These are phyloP conservation scores for Mytilinidion resinicola DNA, from an alignment of 495 filamentous ascomycete genomes.

Conservation along the genomic window DNA sequence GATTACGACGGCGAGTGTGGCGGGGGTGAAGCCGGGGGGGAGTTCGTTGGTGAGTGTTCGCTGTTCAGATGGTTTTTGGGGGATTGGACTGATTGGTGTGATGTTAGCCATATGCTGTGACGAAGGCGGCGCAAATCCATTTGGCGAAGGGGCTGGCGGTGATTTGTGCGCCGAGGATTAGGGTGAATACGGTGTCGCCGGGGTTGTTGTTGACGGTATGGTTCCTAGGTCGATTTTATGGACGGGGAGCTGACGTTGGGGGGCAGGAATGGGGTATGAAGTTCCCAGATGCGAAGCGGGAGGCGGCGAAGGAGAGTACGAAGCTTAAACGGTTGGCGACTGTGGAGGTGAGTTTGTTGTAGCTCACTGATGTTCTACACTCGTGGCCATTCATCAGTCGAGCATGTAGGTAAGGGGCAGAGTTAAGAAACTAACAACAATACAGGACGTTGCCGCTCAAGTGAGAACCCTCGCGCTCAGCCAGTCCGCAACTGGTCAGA, in stretches of 20 bases:
- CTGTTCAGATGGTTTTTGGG: slow-evolving; percentile 25
- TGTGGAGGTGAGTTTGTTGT: slow-evolving; percentile 39
- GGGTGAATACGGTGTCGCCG: slow-evolving; percentile 50
- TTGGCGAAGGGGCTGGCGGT: slow-evolving; percentile 46
- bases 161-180: slow-evolving; percentile 46
- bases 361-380: not conserved
- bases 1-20: slow-evolving; percentile 47
- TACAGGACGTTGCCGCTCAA: slow-evolving; percentile 35
- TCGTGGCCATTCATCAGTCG: not conserved
- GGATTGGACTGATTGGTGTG: not conserved
- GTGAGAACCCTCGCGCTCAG: slow-evolving; percentile 32
- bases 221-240: too few species aligned
- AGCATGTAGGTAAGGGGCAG: not conserved
- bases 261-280: slow-evolving; percentile 45
- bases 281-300: slow-evolving; percentile 43
- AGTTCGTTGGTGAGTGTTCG: slow-evolving; percentile 35
- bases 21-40: slow-evolving; percentile 48
- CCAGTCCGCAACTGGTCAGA: slow-evolving; percentile 36
- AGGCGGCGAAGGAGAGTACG: slow-evolving; percentile 40
- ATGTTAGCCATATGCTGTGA: slow-evolving; percentile 41
- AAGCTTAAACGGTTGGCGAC: slow-evolving; percentile 47
- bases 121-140: slow-evolving; percentile 54
- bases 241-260: not conserved
- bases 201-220: slow-evolving; percentile 46
- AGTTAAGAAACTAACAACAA: not conserved